Percentiles rank a stretch among this genome's conserved stretches.
phyloP scores from a whole-genome alignment of 1,284 basidiomycete species.

The Rhodotorula sp. region DNA sequence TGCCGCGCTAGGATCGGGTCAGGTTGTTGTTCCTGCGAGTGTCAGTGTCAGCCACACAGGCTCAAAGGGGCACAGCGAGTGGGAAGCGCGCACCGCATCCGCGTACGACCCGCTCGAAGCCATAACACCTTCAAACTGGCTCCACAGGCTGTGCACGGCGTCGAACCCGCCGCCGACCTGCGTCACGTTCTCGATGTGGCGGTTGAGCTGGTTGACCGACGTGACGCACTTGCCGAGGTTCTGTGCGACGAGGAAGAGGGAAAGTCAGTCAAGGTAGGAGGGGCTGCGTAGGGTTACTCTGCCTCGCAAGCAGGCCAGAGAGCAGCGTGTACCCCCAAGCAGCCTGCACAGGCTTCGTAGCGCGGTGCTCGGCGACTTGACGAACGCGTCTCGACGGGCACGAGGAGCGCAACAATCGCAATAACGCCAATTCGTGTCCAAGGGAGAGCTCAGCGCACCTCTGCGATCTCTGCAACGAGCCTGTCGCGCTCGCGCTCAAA shows the following conservation, averaged over 20 bases:
- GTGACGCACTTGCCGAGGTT: conserved; percentile 33
- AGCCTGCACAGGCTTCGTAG: not conserved
- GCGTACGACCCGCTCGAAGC: conserved; percentile 3
- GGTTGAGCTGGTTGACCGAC: conserved; percentile 37
- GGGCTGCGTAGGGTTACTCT: not conserved
- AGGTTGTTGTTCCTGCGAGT: conserved; percentile 6
- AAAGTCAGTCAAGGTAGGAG: not conserved
- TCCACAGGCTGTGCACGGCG: conserved; percentile 35
- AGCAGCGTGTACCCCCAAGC: too few relatives aligned
- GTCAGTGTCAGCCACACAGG: not conserved
- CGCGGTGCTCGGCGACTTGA: not conserved
- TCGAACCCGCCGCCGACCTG: conserved; percentile 33
- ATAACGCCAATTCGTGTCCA: not conserved
- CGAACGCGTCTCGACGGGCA: conserved; percentile 6
- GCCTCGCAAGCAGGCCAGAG: too few relatives aligned
- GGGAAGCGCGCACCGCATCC: not conserved
- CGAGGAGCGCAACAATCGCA: accelerated
- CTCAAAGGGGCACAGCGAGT: too few relatives aligned
- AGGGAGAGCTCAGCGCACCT: conserved; percentile 16
- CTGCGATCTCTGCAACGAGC: conserved; percentile 40
- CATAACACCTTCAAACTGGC: conserved; percentile 36
- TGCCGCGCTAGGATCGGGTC: conserved; percentile 11
- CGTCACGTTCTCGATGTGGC: conserved; percentile 40
- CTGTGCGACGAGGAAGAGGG: conserved; percentile 6
- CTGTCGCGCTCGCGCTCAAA: conserved; percentile 38